phyloP scores from a whole-genome alignment of 768 basidiomycete species.

The Mycena kentingensis region DNA sequence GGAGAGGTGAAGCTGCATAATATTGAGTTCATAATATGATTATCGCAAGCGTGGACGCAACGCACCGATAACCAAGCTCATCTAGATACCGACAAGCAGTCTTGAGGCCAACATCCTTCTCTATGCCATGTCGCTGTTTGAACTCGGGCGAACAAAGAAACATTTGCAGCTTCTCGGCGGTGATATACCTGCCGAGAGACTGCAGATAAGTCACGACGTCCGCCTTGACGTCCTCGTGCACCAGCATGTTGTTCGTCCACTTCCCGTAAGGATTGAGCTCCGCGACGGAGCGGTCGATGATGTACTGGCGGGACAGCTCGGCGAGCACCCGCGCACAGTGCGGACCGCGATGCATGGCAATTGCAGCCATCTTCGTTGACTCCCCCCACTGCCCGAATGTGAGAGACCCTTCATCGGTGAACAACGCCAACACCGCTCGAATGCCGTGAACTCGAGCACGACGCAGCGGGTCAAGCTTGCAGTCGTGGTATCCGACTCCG shows the following conservation, averaged over 20 bases:
- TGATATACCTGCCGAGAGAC: conserved; percentile 14
- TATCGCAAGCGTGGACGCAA: no score
- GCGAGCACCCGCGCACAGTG: conserved; percentile 8
- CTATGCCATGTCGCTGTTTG: not conserved
- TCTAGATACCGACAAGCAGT: not conserved
- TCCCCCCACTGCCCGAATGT: conserved; percentile 14
- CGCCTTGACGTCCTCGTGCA: conserved; percentile 3
- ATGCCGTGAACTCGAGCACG: conserved; percentile 9
- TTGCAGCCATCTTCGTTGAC: conserved; percentile 5
- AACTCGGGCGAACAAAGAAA: conserved; percentile 18
- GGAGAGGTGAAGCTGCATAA: not conserved
- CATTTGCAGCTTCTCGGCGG: not conserved
- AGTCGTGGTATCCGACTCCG: conserved; percentile 19
- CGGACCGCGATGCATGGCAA: not conserved
- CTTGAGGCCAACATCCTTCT: not conserved
- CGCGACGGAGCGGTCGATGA: conserved; percentile 1
- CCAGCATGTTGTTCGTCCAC: conserved; percentile 17
- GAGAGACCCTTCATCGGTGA: not conserved
- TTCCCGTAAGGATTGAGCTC: conserved; percentile 17
- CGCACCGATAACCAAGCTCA: conserved; percentile 2
- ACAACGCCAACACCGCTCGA: conserved; percentile 12
- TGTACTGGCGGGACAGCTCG: conserved; percentile 3
- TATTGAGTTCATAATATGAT: no score
- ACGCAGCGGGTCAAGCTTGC: conserved; percentile 7
- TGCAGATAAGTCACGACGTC: conserved; percentile 1